phyloP scores from a whole-genome alignment of 164 flowering plant species.

The Macadamia integrifolia region DNA sequence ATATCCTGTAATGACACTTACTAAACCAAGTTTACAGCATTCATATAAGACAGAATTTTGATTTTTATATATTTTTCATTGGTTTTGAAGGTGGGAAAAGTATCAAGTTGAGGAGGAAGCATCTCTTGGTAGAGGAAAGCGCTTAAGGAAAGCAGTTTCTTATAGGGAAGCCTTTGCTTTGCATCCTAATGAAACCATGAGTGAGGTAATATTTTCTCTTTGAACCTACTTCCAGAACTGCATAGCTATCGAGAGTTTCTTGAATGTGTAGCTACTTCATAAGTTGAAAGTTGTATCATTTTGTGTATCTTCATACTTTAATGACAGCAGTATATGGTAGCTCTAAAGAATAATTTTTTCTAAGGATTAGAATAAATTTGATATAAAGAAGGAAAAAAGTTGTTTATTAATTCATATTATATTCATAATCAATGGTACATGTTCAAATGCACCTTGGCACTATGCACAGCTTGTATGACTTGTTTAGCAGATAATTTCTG shows the following conservation, averaged over 20 bases:
- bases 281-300: too few relatives aligned
- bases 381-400: too few relatives aligned
- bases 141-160: conserved; percentile 87
- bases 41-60: neutral
- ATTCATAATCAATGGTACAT: too few relatives aligned
- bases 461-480: too few relatives aligned
- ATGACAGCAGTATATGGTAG: too few relatives aligned
- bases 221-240: neutral
- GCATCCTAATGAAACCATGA: conserved; percentile 49
- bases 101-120: conserved; percentile 96
- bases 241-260: neutral
- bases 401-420: too few relatives aligned
- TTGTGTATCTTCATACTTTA: neutral
- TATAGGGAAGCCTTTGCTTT: conserved; percentile 83
- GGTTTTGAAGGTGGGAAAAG: conserved; percentile 78
- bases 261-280: neutral
- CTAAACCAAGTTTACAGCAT: neutral
- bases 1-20: neutral
- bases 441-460: too few relatives aligned
- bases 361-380: too few relatives aligned
- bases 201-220: conserved; percentile 48
- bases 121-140: conserved; percentile 97
- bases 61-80: conserved; percentile 3
- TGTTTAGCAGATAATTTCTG: too few relatives aligned
- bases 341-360: too few relatives aligned